phyloP scores from a whole-genome alignment of 2,329 filamentous ascomycete genomes.

The Pyricularia sp. region DNA sequence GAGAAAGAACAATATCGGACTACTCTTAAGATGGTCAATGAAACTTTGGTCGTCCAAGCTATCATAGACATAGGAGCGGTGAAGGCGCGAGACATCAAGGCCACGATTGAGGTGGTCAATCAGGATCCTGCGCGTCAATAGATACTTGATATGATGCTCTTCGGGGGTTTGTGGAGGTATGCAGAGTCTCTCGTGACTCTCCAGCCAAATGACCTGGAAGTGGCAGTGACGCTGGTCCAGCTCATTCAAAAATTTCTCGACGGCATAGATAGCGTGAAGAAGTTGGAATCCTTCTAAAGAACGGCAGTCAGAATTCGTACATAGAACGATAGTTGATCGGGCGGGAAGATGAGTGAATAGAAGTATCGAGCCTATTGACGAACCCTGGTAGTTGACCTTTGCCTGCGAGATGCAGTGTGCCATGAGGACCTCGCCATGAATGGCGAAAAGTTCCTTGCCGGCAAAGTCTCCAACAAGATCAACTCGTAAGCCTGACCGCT shows the following conservation, averaged over 20 bases:
- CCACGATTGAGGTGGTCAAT: slow-evolving; percentile 47
- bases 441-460: slow-evolving; percentile 61
- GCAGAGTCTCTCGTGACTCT: slow-evolving; percentile 43
- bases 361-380: slow-evolving; percentile 4
- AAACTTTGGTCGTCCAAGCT: slow-evolving; percentile 40
- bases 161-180: slow-evolving; percentile 31
- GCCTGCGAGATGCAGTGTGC: slow-evolving; percentile 52
- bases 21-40: slow-evolving; percentile 38
- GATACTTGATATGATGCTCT: slow-evolving; percentile 36
- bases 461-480: slow-evolving; percentile 70
- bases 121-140: slow-evolving; percentile 52
- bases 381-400: slow-evolving; percentile 52
- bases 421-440: slow-evolving; percentile 67
- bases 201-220: slow-evolving; percentile 64
- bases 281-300: slow-evolving; percentile 55
- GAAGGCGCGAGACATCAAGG: slow-evolving; percentile 2
- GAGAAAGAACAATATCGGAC: slow-evolving; percentile 58
- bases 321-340: too few relatives aligned
- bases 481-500: slow-evolving; percentile 21
- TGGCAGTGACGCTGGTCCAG: slow-evolving; percentile 56
- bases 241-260: slow-evolving; percentile 55
- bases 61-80: slow-evolving; percentile 27
- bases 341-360: neutral
- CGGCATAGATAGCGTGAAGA: slow-evolving; percentile 59
- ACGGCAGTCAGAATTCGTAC: neutral